Percentiles rank a stretch among this genome's conserved stretches.
phyloP scores from a whole-genome alignment of 2,329 filamentous ascomycete species.

The Aspergillus tanneri region DNA sequence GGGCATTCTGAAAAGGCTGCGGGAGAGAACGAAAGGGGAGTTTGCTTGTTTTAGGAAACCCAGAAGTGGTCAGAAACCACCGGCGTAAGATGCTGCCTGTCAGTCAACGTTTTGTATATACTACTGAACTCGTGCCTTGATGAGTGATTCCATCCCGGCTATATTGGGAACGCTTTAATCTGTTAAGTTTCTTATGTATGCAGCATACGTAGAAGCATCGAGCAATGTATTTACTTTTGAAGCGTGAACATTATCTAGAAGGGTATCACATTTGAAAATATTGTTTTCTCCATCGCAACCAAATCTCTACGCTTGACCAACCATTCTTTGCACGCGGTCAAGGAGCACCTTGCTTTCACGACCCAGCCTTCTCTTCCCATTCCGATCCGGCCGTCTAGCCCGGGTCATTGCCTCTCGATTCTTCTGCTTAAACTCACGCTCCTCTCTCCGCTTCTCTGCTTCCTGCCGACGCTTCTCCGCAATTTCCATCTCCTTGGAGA shows the following conservation, averaged over 20 bases:
- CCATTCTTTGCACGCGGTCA: conserved; percentile 73
- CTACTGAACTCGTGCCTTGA: conserved; percentile 8
- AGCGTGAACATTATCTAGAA: no score
- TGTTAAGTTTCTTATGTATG: no score
- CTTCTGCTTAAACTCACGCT: conserved; percentile 68
- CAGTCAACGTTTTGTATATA: neutral
- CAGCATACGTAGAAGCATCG: no score
- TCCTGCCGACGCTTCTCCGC: conserved; percentile 59
- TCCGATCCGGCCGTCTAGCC: conserved; percentile 59
- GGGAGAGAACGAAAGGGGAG: conserved; percentile 78
- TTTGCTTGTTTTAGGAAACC: conserved; percentile 80
- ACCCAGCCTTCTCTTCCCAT: conserved; percentile 76
- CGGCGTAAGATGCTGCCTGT: conserved; percentile 7
- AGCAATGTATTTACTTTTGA: no score
- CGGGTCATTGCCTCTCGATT: conserved; percentile 66
- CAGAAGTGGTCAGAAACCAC: conserved; percentile 40
- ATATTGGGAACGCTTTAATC: neutral
- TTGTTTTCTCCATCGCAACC: conserved; percentile 2
- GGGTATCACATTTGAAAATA: conserved; percentile 7
- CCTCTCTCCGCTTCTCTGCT: conserved; percentile 63
- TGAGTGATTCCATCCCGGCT: neutral
- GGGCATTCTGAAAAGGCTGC: conserved; percentile 75
- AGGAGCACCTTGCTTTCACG: conserved; percentile 76
- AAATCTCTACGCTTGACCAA: conserved; percentile 47
- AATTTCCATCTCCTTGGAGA: conserved; percentile 68